Conservation (phyloP, 164 flowering plant species). For the Dillenia turbinata region DNA sequence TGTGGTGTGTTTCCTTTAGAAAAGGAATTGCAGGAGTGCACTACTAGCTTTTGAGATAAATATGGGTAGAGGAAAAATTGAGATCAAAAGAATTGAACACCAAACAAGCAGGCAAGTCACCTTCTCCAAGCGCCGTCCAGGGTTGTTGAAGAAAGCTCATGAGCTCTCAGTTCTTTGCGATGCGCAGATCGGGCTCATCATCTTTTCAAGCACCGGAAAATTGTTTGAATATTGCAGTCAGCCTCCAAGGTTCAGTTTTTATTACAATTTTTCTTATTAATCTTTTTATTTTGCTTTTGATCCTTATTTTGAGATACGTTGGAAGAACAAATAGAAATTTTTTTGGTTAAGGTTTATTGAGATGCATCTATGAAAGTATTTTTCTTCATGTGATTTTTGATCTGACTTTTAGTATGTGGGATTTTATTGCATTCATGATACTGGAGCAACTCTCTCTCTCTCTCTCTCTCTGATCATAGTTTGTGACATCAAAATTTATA, state of each 20-base stretch:
- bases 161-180: conserved; percentile 50
- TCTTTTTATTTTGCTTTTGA: background rate
- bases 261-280: background rate
- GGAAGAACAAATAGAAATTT: too few species aligned
- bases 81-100: conserved; percentile 37
- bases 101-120: conserved; percentile 41
- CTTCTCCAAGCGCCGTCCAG: conserved; percentile 42
- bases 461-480: too few species aligned
- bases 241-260: conserved; percentile 12
- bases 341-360: too few species aligned
- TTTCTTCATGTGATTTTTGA: too few species aligned
- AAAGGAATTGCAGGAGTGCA: conserved; percentile 4
- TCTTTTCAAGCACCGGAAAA: conserved; percentile 44
- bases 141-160: conserved; percentile 46
- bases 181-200: conserved; percentile 46
- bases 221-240: conserved; percentile 24
- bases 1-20: conserved; percentile 8
- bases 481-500: too few species aligned
- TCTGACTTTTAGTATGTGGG: too few species aligned
- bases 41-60: conserved; percentile 2
- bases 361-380: too few species aligned
- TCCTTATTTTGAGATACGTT: too few species aligned
- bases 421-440: too few species aligned
- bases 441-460: too few species aligned
- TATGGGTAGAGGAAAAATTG: conserved; percentile 35